Evolutionary conservation across 768 basidiomycete genomes (phyloP).

Genomic region (Agrocybe praecox): DNA sequence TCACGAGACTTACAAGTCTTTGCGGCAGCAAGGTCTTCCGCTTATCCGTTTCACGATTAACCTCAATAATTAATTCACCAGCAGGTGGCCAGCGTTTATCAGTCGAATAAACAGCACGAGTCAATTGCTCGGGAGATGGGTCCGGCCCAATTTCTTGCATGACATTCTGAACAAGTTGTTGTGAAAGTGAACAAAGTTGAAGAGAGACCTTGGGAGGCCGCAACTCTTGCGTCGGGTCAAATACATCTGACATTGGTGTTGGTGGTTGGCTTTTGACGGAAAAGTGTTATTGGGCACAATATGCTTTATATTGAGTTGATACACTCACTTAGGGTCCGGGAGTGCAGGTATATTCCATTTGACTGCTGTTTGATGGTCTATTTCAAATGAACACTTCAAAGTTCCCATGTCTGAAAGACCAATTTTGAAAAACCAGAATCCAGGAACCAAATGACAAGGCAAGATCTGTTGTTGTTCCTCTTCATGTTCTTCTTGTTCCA

Average conservation of each 20-base stretch:
- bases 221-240: background rate
- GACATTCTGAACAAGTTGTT: constrained; percentile 21
- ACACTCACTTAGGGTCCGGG: constrained; percentile 9
- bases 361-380: constrained; percentile 34
- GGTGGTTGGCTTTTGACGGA: background rate
- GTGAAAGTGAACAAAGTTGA: constrained; percentile 35
- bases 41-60: constrained; percentile 38
- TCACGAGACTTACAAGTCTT: constrained; percentile 37
- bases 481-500: background rate
- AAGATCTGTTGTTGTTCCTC: background rate
- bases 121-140: constrained; percentile 23
- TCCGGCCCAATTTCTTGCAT: constrained; percentile 16
- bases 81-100: constrained; percentile 44
- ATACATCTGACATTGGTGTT: background rate
- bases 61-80: constrained; percentile 45
- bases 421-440: constrained; percentile 39
- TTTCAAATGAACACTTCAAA: constrained; percentile 35
- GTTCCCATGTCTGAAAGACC: constrained; percentile 34
- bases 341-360: constrained; percentile 29
- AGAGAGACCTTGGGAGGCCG: constrained; percentile 29
- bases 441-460: constrained; percentile 39
- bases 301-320: background rate
- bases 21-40: constrained; percentile 46
- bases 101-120: constrained; percentile 23
- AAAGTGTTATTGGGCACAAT: too few relatives aligned